A percentile compares a stretch with the other conserved stretches of the same genome.
Conservation (phyloP, 495 filamentous ascomycete genomes). For the Lasiosphaeria miniovina region DNA sequence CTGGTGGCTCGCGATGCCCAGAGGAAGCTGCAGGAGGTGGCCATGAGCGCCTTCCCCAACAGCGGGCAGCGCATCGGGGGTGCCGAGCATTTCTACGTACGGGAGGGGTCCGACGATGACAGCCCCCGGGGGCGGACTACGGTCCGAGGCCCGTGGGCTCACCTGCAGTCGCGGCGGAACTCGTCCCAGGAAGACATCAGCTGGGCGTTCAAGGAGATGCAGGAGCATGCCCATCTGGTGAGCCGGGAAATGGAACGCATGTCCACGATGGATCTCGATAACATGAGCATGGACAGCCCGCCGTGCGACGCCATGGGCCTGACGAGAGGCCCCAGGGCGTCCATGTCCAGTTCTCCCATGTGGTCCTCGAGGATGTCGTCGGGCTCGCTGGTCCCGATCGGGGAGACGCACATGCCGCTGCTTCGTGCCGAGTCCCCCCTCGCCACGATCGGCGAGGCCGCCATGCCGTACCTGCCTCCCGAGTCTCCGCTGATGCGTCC, state of each 20-base stretch:
- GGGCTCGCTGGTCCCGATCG: slow-evolving; percentile 30
- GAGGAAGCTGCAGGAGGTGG: slow-evolving; percentile 55
- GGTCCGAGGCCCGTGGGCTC: slow-evolving; percentile 36
- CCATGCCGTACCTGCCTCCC: slow-evolving; percentile 26
- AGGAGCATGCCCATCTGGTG: slow-evolving; percentile 42
- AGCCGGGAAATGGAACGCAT: slow-evolving; percentile 20
- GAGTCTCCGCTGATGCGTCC: slow-evolving; percentile 29
- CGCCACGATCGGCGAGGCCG: slow-evolving; percentile 32
- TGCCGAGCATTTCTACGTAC: slow-evolving; percentile 54
- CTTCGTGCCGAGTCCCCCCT: slow-evolving; percentile 39
- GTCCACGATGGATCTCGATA: slow-evolving; percentile 40
- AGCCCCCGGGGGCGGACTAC: slow-evolving; percentile 27
- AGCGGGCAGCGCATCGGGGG: slow-evolving; percentile 43
- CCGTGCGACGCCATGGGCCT: slow-evolving; percentile 42
- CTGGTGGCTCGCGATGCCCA: slow-evolving; percentile 74
- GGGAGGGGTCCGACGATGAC: slow-evolving; percentile 50
- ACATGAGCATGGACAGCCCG: slow-evolving; percentile 42
- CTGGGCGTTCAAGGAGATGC: slow-evolving; percentile 53
- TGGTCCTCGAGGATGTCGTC: slow-evolving; percentile 22
- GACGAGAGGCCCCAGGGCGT: slow-evolving; percentile 32
- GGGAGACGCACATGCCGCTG: slow-evolving; percentile 38
- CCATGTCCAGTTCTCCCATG: slow-evolving; percentile 29
- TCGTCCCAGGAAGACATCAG: slow-evolving; percentile 45
- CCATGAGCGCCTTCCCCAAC: slow-evolving; percentile 50
- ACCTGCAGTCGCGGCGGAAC: slow-evolving; percentile 37